Evolutionary conservation across 2,329 filamentous ascomycete species (phyloP), one percentile per base, ranked within the genome.

Genomic region (Pezicula carpinea): DNA sequence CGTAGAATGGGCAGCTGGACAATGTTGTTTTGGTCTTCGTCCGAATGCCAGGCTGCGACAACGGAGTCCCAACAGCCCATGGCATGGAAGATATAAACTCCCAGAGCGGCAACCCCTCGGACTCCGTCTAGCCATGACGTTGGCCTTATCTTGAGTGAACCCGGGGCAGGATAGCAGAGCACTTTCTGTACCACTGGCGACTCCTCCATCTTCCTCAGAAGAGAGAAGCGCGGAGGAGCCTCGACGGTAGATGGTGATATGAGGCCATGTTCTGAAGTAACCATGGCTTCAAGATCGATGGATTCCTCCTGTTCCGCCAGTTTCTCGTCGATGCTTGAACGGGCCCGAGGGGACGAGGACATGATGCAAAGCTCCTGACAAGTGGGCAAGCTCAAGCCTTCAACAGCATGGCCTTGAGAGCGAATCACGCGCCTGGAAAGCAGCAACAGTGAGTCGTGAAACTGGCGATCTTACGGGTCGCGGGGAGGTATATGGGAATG

Each of bases 61-160:
- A 56, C 21, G 19, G 40, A 40, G 18, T 41, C 48, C 57, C 57
- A 59, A 42, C 39, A 45, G 44, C 69, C 72, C 21, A 66, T 59
- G 39, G 69, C 70, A 56, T 74, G 71, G 56, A 68, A 73, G 53
- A 72, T 55, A 53, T 69, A 74, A 47, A 75, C 71, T 31, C 69
- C 53, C 31, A 74, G 53, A 19, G 70, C 69, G 13, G 72, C 72
- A 18, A 74, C 58, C 34, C 72, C 72, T 19, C 72, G 70, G 32
- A 75, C 63, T 18, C 72, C 71, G 54, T 75, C 71, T 36, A 75
- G 64, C 55, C 71, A 74, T 11, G 71, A 70, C 1, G 71, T 74
- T 35, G 66, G 59, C 15, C 42, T 50, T 29, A 59, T 31, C 32
- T 49, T 39, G 3, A 54, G 43, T 13, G 57, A 53, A 14, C 42